Evolutionary conservation across 169 alveolate species (phyloP).

Genomic region (Fabrea salina): DNA sequence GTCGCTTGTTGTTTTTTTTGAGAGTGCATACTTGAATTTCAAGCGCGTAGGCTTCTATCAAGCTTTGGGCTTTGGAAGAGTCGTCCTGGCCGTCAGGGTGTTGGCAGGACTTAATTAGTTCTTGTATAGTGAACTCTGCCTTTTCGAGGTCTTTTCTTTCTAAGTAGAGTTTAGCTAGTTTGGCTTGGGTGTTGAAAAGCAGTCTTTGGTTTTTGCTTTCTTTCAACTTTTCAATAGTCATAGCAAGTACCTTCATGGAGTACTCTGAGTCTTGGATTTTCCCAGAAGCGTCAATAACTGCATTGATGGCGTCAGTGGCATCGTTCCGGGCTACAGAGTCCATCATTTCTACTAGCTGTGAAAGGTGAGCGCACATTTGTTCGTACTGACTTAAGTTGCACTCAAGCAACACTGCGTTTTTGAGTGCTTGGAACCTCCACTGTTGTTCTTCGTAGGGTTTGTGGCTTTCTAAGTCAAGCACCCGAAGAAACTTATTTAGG

Average conservation of each 20-base stretch:
- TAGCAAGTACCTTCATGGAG: slow-evolving; percentile 40
- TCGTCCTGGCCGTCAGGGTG: slow-evolving; percentile 39
- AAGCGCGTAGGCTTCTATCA: slow-evolving; percentile 53
- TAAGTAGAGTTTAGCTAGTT: slow-evolving; percentile 44
- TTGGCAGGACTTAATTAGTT: slow-evolving; percentile 42
- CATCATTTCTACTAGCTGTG: slow-evolving; percentile 30
- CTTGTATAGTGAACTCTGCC: slow-evolving; percentile 31
- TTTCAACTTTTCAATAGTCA: slow-evolving; percentile 26
- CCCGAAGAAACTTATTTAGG: slow-evolving; percentile 43
- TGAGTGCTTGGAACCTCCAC: slow-evolving; percentile 46
- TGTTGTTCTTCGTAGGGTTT: slow-evolving; percentile 38
- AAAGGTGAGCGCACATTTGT: slow-evolving; percentile 30
- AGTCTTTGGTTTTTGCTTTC: slow-evolving; percentile 43
- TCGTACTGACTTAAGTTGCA: slow-evolving; percentile 34
- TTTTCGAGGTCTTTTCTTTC: slow-evolving; percentile 32
- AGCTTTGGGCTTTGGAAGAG: slow-evolving; percentile 29
- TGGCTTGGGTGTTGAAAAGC: slow-evolving; percentile 43
- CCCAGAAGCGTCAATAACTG: slow-evolving; percentile 44
- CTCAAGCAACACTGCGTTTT: slow-evolving; percentile 45
- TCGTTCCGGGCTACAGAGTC: slow-evolving; percentile 62
- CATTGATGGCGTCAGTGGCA: slow-evolving; percentile 51
- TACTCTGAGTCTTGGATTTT: slow-evolving; percentile 22
- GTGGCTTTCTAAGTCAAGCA: slow-evolving; percentile 41
- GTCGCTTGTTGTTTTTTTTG: slow-evolving; percentile 37
- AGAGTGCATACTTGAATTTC: slow-evolving; percentile 56